Base-by-base conservation (phyloP, 352 stramenopile species). In the Aphanomyces cochlioides region DNA sequence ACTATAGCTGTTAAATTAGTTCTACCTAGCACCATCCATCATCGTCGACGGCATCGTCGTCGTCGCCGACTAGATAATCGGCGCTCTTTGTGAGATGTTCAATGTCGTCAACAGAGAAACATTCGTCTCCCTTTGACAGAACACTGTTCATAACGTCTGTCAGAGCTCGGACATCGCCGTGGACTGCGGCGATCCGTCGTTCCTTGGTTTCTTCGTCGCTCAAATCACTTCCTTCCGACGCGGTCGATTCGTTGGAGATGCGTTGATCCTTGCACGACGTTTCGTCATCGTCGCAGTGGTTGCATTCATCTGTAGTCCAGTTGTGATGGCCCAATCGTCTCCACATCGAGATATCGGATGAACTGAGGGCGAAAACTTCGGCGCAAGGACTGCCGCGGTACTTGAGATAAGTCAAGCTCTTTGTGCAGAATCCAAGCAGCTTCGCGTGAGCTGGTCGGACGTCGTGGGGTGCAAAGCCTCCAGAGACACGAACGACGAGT, bases 341-440 rank as follows among this genome's bases (percentile, higher is more conserved):
- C 63, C 63, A 69, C 63, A 69, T 69, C 12, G 63, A 69, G 17
- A 69, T 69, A 39, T 69, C 63, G 37, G 53, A 34, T 5, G 63
- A 17, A 21, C 41, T 53, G n/a, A 69, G 45, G 3, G 45, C 47
- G 59, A 69, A 69, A 13, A 69, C 63, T 59, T 69, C 63, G 28
- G 41, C 63, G 17, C 63, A 69, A n/a, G 63, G 63, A 34, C 63
- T 69, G 34, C 37, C 50, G 50, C 63, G 63, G 50, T 69, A 69
- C 34, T 69, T 69, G 41, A 69, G 45, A 39, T 69, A 69, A 41
- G 63, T 60, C 38, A 69, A 28, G 36, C 41, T 59, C 36, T 69
- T 69, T 4, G 41, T 69, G 50, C 63, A 69, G 50, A 69, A 69
- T 3, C 15, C 63, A 12, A 56, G 40, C 8, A 69, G 37, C 50